Percentiles rank a stretch among this genome's conserved stretches.
Evolutionary conservation across 352 stramenopile species (phyloP).

Genomic region (Phytophthora pluvialis): DNA sequence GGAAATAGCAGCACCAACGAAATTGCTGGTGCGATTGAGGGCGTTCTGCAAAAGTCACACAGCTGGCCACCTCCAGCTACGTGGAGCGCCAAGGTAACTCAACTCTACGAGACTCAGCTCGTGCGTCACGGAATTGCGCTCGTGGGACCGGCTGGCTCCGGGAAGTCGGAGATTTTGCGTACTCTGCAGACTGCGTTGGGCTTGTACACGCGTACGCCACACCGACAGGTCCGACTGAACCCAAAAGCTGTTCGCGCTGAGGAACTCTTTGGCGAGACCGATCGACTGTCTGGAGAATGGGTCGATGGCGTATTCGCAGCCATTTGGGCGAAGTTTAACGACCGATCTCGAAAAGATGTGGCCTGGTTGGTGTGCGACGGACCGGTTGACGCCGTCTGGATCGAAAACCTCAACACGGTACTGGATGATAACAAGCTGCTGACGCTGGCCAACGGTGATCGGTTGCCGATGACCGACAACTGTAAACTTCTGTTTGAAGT

Average conservation of each 20-base stretch:
- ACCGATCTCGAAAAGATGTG: slow-evolving; percentile 78
- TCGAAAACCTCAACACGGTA: slow-evolving; percentile 96
- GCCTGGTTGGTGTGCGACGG: slow-evolving; percentile 95
- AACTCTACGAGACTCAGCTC: slow-evolving; percentile 93
- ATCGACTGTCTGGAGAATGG: slow-evolving; percentile 80
- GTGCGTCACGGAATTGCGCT: slow-evolving; percentile 93
- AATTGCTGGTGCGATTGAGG: slow-evolving; percentile 68
- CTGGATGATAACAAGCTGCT: slow-evolving; percentile 96
- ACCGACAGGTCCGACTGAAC: slow-evolving; percentile 84
- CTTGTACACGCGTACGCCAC: slow-evolving; percentile 57
- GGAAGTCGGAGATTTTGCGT: slow-evolving; percentile 78
- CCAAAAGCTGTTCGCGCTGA: slow-evolving; percentile 83
- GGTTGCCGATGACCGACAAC: slow-evolving; percentile 90
- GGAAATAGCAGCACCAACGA: slow-evolving; percentile 64
- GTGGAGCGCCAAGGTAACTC: slow-evolving; percentile 92
- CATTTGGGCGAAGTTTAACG: slow-evolving; percentile 91
- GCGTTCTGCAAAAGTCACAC: slow-evolving; percentile 67
- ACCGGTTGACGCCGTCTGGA: slow-evolving; percentile 94
- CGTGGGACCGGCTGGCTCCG: slow-evolving; percentile 85
- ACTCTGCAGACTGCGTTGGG: slow-evolving; percentile 75
- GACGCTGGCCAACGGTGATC: slow-evolving; percentile 93
- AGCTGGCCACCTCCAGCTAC: slow-evolving; percentile 43
- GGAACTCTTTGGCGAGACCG: slow-evolving; percentile 86
- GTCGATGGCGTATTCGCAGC: slow-evolving; percentile 80
- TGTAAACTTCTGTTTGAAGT: slow-evolving; percentile 95